Evolutionary conservation across 2,329 filamentous ascomycete genomes (phyloP).

Genomic region (Neophaeococcomyces mojaviensis): DNA sequence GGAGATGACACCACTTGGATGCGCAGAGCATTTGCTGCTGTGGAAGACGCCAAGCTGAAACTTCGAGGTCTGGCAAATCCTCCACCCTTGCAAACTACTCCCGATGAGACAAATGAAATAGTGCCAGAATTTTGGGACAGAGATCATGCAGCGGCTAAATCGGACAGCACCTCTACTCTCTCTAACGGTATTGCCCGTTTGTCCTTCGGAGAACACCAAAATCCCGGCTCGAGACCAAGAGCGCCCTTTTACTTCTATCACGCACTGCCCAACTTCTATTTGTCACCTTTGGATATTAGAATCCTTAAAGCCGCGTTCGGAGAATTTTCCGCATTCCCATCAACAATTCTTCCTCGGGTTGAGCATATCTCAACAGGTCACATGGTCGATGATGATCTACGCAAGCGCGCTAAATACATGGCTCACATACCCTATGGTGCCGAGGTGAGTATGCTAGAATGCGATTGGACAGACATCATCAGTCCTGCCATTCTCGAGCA

Average conservation of each 20-base stretch:
- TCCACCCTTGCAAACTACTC: constrained; percentile 33
- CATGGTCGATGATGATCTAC: constrained; percentile 74
- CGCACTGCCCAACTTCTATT: constrained; percentile 76
- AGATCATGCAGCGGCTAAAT: constrained; percentile 3
- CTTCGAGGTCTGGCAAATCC: constrained; percentile 60
- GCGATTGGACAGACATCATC: constrained; percentile 90
- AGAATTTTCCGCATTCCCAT: constrained; percentile 72
- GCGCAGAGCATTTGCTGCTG: constrained; percentile 67
- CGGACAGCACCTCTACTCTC: constrained; percentile 15
- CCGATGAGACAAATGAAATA: constrained; percentile 17
- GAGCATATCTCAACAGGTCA: constrained; percentile 86
- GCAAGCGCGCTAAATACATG: constrained; percentile 79
- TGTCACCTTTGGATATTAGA: constrained; percentile 83
- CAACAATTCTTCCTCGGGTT: constrained; percentile 75
- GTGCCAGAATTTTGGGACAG: constrained; percentile 16
- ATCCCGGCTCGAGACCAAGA: constrained; percentile 9
- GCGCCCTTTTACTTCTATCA: constrained; percentile 70
- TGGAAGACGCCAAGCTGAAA: constrained; percentile 70
- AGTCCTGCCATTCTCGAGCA: constrained; percentile 63
- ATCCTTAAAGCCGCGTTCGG: constrained; percentile 87
- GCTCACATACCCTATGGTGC: constrained; percentile 83
- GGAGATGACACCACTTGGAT: constrained; percentile 92
- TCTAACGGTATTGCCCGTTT: constrained; percentile 24
- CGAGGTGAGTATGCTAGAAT: constrained; percentile 83
- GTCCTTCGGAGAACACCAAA: constrained; percentile 12